Evolutionary conservation across 2,329 filamentous ascomycete genomes (phyloP).

Genomic region (Penicillium sp.): DNA sequence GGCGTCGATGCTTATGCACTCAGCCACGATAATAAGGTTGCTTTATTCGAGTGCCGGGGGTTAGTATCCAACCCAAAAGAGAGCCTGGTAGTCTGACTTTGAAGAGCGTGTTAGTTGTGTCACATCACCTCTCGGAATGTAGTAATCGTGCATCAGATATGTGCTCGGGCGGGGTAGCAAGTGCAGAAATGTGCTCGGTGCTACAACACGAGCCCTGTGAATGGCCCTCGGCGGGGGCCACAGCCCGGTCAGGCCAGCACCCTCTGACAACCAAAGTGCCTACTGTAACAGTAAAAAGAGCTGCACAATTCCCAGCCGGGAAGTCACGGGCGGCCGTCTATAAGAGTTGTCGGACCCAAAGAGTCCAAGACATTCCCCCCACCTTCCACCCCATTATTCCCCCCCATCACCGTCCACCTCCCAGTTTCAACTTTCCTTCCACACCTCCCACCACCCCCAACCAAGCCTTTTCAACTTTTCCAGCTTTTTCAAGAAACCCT

Average conservation of each 20-base stretch:
- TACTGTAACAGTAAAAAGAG: background rate
- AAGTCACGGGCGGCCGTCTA: conserved; percentile 28
- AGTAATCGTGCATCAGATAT: conserved; percentile 22
- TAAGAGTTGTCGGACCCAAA: conserved; percentile 17
- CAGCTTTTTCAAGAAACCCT: background rate
- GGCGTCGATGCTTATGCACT: background rate
- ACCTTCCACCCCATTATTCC: background rate
- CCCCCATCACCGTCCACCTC: background rate
- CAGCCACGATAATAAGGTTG: background rate
- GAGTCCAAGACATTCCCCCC: conserved; percentile 5
- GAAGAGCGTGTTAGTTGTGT: background rate
- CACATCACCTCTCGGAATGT: background rate
- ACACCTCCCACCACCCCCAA: conserved; percentile 5
- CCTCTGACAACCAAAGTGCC: no score
- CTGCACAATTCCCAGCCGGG: conserved; percentile 3
- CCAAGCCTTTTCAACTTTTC: background rate
- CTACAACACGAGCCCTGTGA: background rate
- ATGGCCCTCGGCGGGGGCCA: background rate
- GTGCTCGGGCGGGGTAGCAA: conserved; percentile 24
- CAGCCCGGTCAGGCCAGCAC: background rate
- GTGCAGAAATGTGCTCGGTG: conserved; percentile 31
- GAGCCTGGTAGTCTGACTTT: background rate
- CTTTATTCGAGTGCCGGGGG: background rate
- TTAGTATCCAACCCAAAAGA: background rate
- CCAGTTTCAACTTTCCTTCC: background rate